A percentile compares a stretch with the other conserved stretches of the same genome.
Evolutionary conservation across 306 rosid genomes (phyloP).

Genomic region (cucumber (Cucumis sativus)): Cucumber_9930_V3 NC_026656.2:1182501-1183000

Average conservation of each 20-base stretch:
- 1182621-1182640: conserved; percentile 6
- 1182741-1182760: background rate
- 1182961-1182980: too few relatives aligned
- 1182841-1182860: too few relatives aligned
- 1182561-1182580: background rate
- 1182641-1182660: background rate
- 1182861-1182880: too few relatives aligned
- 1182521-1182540: background rate
- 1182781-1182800: too few relatives aligned
- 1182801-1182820: too few relatives aligned
- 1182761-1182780: background rate
- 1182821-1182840: too few relatives aligned
- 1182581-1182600: background rate
- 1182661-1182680: background rate
- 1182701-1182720: background rate
- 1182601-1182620: background rate
- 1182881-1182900: too few relatives aligned
- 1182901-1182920: too few relatives aligned
- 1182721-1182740: background rate
- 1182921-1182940: too few relatives aligned
- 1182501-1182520: background rate
- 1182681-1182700: background rate
- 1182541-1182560: background rate
- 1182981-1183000: too few relatives aligned
- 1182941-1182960: too few relatives aligned